Evolutionary conservation across 352 stramenopile genomes (phyloP).

Genomic region (Plasmopara muralis): DNA sequence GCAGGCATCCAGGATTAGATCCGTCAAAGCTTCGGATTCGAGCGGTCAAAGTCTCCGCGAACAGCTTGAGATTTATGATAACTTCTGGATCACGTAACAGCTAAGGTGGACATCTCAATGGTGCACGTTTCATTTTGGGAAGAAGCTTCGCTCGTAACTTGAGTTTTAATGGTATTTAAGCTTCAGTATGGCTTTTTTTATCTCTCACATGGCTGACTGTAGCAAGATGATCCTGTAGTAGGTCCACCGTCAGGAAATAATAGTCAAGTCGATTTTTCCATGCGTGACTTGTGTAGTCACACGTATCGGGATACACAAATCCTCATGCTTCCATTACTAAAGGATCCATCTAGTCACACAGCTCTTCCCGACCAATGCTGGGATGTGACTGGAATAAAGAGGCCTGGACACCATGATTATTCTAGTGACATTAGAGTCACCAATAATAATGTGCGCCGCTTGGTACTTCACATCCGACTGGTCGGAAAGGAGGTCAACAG

Average conservation of each 20-base stretch:
- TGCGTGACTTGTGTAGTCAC: constrained; percentile 6
- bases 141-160: constrained; percentile 3
- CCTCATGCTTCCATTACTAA: constrained; percentile 14
- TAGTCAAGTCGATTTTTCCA: constrained; percentile 13
- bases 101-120: constrained; percentile 6
- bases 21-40: constrained; percentile 8
- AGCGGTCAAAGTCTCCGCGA: neutral
- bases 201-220: constrained; percentile 7
- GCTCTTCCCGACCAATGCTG: constrained; percentile 1
- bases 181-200: constrained; percentile 13
- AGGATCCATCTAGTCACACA: constrained; percentile 8
- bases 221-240: constrained; percentile 7
- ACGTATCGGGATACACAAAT: constrained; percentile 4
- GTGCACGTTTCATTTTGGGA: neutral
- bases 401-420: constrained; percentile 1
- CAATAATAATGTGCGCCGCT: constrained; percentile 1
- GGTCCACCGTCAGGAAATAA: constrained; percentile 11
- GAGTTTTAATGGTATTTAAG: constrained; percentile 8
- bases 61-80: neutral
- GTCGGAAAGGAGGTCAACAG: neutral
- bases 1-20: too few species aligned
- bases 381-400: neutral
- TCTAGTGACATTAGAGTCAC: constrained; percentile 11
- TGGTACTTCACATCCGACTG: neutral
- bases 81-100: constrained; percentile 1